phyloP scores from a whole-genome alignment of 1,284 basidiomycete genomes.

The Ceratobasidium sp. region DNA sequence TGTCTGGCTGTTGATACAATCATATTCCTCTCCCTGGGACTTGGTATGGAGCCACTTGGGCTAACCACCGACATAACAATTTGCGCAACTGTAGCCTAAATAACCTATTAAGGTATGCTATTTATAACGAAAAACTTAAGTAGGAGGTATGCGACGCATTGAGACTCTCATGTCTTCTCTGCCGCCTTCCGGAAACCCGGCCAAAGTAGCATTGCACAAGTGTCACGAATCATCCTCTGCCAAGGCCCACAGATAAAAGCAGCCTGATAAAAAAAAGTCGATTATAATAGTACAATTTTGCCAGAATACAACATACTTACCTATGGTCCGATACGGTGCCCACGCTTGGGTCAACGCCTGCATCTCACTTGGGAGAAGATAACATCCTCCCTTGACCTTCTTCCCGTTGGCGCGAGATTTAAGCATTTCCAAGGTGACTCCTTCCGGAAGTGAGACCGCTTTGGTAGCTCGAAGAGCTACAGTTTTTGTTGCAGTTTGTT shows the following conservation, averaged over 20 bases:
- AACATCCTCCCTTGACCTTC: constrained; percentile 77
- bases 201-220: too few relatives aligned
- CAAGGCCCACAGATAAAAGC: constrained; percentile 44
- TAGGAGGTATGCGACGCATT: too few relatives aligned
- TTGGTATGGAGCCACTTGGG: too few relatives aligned
- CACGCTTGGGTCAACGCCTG: constrained; percentile 77
- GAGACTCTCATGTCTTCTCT: too few relatives aligned
- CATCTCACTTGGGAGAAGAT: constrained; percentile 86
- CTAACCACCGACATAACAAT: too few relatives aligned
- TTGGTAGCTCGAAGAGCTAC: constrained; percentile 51
- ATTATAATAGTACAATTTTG: not conserved
- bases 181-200: too few relatives aligned
- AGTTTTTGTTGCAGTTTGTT: constrained; percentile 45
- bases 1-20: too few relatives aligned
- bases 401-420: constrained; percentile 77
- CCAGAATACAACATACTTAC: constrained; percentile 56
- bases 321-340: constrained; percentile 83
- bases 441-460: constrained; percentile 66
- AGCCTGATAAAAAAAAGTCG: constrained; percentile 1
- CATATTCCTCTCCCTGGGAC: too few relatives aligned
- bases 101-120: too few relatives aligned
- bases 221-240: constrained; percentile 15
- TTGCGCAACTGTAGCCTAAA: too few relatives aligned
- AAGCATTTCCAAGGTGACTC: constrained; percentile 69
- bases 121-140: too few relatives aligned